Percentiles rank a stretch among this genome's conserved stretches.
Conservation (phyloP, 352 stramenopile species). For the Globisporangium spiculum region DNA sequence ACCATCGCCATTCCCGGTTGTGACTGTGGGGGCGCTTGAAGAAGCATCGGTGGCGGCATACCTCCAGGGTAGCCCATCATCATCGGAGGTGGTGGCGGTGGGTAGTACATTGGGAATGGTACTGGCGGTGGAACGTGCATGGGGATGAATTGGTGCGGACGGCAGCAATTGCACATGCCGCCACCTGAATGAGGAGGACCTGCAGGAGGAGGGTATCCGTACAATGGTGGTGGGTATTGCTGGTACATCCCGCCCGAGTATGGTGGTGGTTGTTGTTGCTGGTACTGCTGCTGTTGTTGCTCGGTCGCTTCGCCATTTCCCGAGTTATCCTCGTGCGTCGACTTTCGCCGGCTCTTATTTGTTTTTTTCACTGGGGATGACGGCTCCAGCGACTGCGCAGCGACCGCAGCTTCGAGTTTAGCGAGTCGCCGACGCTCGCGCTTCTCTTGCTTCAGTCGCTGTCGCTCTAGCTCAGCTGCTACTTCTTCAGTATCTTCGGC, state of each 20-base stretch:
- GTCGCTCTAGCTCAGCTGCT: neutral
- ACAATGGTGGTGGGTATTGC: neutral
- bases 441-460: slow-evolving; percentile 28
- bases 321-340: neutral
- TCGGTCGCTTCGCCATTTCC: neutral
- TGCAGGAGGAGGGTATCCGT: neutral
- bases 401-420: slow-evolving; percentile 36
- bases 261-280: neutral
- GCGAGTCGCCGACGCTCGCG: slow-evolving; percentile 32
- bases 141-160: slow-evolving; percentile 35
- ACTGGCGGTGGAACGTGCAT: slow-evolving; percentile 25
- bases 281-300: neutral
- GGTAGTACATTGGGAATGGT: slow-evolving; percentile 20
- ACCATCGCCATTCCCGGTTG: slow-evolving; percentile 29
- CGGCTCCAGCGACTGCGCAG: slow-evolving; percentile 27
- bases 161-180: slow-evolving; percentile 23
- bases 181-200: slow-evolving; percentile 2
- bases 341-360: neutral
- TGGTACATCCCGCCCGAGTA: neutral
- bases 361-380: slow-evolving; percentile 7
- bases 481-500: slow-evolving; percentile 7
- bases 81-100: slow-evolving; percentile 8
- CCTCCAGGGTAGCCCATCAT: slow-evolving; percentile 5
- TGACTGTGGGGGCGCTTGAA: slow-evolving; percentile 17
- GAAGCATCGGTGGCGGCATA: slow-evolving; percentile 16